These are phyloP conservation scores for Colletotrichum orchidophilum DNA, from an alignment of 2,329 filamentous ascomycete genomes.

Conservation along the genomic window DNA sequence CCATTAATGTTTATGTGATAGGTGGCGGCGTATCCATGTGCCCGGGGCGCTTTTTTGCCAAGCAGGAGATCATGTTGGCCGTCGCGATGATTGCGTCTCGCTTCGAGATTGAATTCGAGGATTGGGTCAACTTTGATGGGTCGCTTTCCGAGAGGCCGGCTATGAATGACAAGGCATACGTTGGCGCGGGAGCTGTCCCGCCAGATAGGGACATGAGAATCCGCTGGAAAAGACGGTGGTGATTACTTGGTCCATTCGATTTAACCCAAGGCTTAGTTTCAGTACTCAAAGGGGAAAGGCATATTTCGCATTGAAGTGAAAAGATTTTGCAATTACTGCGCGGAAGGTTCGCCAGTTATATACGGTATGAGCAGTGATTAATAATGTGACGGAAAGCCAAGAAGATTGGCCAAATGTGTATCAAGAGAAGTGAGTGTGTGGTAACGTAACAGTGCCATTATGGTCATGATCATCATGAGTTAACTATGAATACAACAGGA, in stretches of 20 bases:
- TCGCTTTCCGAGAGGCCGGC: neutral
- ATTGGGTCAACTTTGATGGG: constrained; percentile 13
- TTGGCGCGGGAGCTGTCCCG: constrained; percentile 14
- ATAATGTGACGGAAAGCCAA: too few relatives aligned
- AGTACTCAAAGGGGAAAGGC: constrained; percentile 46
- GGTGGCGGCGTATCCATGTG: constrained; percentile 48
- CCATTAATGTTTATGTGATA: neutral
- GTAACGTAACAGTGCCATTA: neutral
- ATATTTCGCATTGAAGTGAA: too few relatives aligned
- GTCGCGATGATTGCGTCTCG: constrained; percentile 41
- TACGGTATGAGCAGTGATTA: too few relatives aligned
- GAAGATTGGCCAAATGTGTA: too few relatives aligned
- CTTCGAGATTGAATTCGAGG: constrained; percentile 44
- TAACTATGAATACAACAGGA: constrained; percentile 9
- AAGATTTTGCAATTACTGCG: too few relatives aligned
- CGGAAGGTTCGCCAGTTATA: too few relatives aligned
- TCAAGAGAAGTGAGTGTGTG: too few relatives aligned
- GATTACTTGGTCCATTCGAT: neutral
- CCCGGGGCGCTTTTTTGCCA: constrained; percentile 50
- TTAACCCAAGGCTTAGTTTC: constrained; percentile 15
- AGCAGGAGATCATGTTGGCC: constrained; percentile 48
- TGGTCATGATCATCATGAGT: constrained; percentile 17
- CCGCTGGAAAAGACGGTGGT: neutral
- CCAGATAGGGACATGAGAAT: constrained; percentile 18
- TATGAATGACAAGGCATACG: neutral